Conservation (phyloP, 495 filamentous ascomycete species). For the Massariosphaeria phaeospora region DNA sequence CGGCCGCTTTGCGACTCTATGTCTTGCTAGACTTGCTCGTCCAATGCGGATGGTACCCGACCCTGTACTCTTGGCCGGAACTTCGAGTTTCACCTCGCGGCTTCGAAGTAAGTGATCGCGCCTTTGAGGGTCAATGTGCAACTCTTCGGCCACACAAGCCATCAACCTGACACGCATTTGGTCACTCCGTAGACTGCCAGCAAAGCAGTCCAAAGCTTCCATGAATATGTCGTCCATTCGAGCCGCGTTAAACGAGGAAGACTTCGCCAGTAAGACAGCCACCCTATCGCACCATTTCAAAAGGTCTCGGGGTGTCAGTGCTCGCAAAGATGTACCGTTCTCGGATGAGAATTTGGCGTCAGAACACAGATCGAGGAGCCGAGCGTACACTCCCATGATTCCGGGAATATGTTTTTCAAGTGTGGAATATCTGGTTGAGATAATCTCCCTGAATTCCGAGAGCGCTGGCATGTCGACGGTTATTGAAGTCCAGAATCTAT, state of each 20-base stretch:
- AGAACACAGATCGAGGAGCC: slow-evolving; percentile 52
- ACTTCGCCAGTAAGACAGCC: slow-evolving; percentile 51
- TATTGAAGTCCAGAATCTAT: slow-evolving; percentile 75
- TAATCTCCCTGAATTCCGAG: slow-evolving; percentile 71
- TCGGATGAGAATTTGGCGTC: slow-evolving; percentile 51
- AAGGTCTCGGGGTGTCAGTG: slow-evolving; percentile 71
- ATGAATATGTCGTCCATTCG: slow-evolving; percentile 85
- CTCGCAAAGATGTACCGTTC: slow-evolving; percentile 48
- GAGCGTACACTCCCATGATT: slow-evolving; percentile 71
- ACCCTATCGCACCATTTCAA: slow-evolving; percentile 84
- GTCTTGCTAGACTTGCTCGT: slow-evolving; percentile 13
- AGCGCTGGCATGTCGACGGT: slow-evolving; percentile 60
- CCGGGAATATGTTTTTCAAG: slow-evolving; percentile 63
- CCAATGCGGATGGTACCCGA: slow-evolving; percentile 29
- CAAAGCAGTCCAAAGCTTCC: slow-evolving; percentile 85
- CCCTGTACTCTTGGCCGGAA: slow-evolving; percentile 54
- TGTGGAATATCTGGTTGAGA: slow-evolving; percentile 61
- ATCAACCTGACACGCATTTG: slow-evolving; percentile 58
- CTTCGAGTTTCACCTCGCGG: slow-evolving; percentile 45
- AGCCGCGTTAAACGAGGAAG: slow-evolving; percentile 61
- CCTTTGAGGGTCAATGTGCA: slow-evolving; percentile 77
- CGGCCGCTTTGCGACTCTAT: slow-evolving; percentile 37
- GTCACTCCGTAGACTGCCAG: slow-evolving; percentile 66
- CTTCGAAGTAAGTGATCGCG: slow-evolving; percentile 43
- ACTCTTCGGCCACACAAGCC: slow-evolving; percentile 67